Percentiles rank a stretch among this genome's conserved stretches.
Evolutionary conservation across 2,329 filamentous ascomycete genomes (phyloP).

Genomic region (Emergomyces orientalis): DNA sequence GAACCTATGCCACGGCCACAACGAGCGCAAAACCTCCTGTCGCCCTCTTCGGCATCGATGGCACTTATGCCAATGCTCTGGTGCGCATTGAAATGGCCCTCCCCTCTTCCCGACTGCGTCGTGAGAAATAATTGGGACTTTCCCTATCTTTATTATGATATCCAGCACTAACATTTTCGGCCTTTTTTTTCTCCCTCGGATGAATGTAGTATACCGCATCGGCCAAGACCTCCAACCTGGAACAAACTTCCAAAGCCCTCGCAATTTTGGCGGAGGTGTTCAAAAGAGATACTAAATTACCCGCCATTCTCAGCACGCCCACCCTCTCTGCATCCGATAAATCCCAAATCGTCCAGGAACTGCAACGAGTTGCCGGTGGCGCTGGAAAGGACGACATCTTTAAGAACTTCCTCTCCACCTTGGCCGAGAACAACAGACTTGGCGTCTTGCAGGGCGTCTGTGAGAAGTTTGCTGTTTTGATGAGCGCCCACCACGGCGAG

Average conservation of each 20-base stretch:
- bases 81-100: conserved; percentile 48
- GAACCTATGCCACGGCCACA: conserved; percentile 64
- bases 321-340: conserved; percentile 74
- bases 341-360: conserved; percentile 72
- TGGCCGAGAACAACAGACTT: conserved; percentile 95
- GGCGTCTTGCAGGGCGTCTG: conserved; percentile 70
- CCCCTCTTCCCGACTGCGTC: conserved; percentile 8
- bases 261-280: conserved; percentile 60
- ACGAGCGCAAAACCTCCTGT: conserved; percentile 73
- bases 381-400: conserved; percentile 66
- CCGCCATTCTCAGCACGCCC: conserved; percentile 64
- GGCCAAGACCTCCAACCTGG: conserved; percentile 75
- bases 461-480: conserved; percentile 78
- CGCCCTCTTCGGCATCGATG: conserved; percentile 88
- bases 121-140: conserved; percentile 9
- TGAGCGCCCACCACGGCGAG: conserved; percentile 84
- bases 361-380: conserved; percentile 69
- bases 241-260: conserved; percentile 74
- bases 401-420: conserved; percentile 84
- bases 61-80: conserved; percentile 96
- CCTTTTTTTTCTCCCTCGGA: not conserved
- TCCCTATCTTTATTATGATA: not conserved
- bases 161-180: conserved; percentile 3
- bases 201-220: conserved; percentile 79
- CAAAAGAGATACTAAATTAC: conserved; percentile 75